Conservation (phyloP, 331 rosid genomes). For the Malus hybrid region DNA sequence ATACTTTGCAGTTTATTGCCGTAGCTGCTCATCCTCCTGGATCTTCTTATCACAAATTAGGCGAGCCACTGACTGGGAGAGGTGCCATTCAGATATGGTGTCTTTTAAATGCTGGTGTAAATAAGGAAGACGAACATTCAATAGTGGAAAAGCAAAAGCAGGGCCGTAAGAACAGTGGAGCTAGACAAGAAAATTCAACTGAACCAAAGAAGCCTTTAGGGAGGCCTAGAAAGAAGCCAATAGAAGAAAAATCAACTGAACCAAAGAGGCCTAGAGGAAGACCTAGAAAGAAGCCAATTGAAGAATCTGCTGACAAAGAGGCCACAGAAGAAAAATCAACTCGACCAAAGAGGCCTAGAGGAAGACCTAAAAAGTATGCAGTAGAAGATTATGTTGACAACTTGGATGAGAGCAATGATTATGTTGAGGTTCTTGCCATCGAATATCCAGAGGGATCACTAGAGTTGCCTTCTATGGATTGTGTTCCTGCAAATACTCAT, state of each 20-base stretch:
- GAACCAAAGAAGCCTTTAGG: conserved; percentile 38
- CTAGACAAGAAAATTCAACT: conserved; percentile 19
- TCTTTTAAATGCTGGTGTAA: conserved; percentile 42
- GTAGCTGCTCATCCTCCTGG: conserved; percentile 92
- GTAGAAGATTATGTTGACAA: conserved; percentile 19
- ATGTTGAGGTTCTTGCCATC: conserved; percentile 6
- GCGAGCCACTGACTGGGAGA: conserved; percentile 73
- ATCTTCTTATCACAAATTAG: conserved; percentile 86
- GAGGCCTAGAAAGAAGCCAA: conserved; percentile 46
- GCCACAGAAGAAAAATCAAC: conserved; percentile 23
- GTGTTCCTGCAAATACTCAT: conserved; percentile 19
- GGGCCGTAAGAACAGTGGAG: conserved; percentile 15
- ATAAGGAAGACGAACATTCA: conserved; percentile 23
- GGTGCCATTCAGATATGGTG: conserved; percentile 96
- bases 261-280: conserved; percentile 44
- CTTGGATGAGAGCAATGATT: conserved; percentile 23
- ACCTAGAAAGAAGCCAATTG: conserved; percentile 40
- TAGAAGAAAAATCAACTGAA: conserved; percentile 26
- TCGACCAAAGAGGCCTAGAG: conserved; percentile 32
- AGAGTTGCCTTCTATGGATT: conserved; percentile 36
- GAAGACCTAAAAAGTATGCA: conserved; percentile 42
- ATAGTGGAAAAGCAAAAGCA: conserved; percentile 18
- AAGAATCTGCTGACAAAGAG: conserved; percentile 13
- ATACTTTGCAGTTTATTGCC: conserved; percentile 60
- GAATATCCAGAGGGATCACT: conserved; percentile 35